Percentiles rank a stretch among this genome's conserved stretches.
Conservation (phyloP, 75 land plant species). For the Sequoiadendron giganteum region DNA sequence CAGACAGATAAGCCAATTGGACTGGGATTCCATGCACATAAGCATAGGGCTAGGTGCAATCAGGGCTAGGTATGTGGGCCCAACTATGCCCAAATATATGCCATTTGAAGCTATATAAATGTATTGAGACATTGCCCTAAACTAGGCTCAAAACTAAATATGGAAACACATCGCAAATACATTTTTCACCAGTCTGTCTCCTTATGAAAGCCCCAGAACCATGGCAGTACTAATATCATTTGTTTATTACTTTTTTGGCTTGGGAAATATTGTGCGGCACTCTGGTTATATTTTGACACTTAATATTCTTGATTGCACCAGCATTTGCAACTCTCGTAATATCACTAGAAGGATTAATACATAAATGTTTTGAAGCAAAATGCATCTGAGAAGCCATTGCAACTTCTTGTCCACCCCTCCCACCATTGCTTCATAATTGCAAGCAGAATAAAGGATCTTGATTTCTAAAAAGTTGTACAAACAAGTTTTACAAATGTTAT, state of each 20-base stretch:
- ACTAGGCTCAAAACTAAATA: too few species aligned
- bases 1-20: too few species aligned
- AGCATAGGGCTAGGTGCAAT: too few species aligned
- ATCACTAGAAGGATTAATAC: conserved; percentile 86
- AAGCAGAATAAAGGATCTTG: conserved; percentile 2
- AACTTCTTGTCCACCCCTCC: conserved; percentile 80
- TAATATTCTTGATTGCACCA: conserved; percentile 86
- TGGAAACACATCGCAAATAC: too few species aligned
- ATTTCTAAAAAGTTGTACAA: not conserved
- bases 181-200: too few species aligned
- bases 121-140: too few species aligned
- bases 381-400: conserved; percentile 78
- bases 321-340: conserved; percentile 92
- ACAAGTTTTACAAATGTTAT: conserved; percentile 1
- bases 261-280: not conserved
- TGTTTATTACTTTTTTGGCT: not conserved
- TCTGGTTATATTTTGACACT: not conserved
- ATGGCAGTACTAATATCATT: not conserved
- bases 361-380: conserved; percentile 64
- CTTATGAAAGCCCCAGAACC: not conserved
- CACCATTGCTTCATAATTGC: conserved; percentile 66
- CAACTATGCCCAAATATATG: too few species aligned
- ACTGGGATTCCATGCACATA: too few species aligned
- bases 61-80: too few species aligned
- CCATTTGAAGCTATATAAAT: too few species aligned